Conservation (phyloP, 257 asterid genomes). For the Solanum microdontum region DNA sequence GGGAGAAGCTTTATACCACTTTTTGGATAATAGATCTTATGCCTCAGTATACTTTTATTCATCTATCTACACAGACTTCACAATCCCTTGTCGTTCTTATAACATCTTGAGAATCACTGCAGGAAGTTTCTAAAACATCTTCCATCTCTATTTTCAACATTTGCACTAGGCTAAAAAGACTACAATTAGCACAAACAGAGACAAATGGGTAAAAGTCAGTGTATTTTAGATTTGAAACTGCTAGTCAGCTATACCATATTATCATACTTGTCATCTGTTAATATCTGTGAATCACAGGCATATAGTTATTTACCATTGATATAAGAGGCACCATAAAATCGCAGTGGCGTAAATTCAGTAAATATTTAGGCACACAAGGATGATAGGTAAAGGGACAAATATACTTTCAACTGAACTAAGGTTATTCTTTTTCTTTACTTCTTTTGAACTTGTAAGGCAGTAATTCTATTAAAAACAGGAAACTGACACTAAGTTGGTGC, state of each 20-base stretch:
- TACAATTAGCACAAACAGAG: background rate
- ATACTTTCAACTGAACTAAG: background rate
- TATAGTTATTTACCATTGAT: background rate
- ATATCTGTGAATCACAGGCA: background rate
- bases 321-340: background rate
- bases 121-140: background rate
- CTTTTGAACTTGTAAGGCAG: background rate
- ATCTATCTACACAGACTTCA: background rate
- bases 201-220: background rate
- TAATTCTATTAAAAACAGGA: background rate
- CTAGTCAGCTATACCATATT: background rate
- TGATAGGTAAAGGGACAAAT: background rate
- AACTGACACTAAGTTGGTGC: background rate
- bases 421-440: background rate
- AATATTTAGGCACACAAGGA: background rate
- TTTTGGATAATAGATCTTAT: background rate
- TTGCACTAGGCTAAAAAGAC: background rate
- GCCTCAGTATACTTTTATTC: background rate
- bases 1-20: background rate
- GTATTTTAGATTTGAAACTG: background rate
- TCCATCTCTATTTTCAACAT: background rate
- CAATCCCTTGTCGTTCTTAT: background rate
- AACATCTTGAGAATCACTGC: background rate
- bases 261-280: background rate
- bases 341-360: background rate